These are phyloP conservation scores for Bothriochloa decipiens DNA, from an alignment of 176 grass and related monocot species.

Conservation along the genomic window DNA sequence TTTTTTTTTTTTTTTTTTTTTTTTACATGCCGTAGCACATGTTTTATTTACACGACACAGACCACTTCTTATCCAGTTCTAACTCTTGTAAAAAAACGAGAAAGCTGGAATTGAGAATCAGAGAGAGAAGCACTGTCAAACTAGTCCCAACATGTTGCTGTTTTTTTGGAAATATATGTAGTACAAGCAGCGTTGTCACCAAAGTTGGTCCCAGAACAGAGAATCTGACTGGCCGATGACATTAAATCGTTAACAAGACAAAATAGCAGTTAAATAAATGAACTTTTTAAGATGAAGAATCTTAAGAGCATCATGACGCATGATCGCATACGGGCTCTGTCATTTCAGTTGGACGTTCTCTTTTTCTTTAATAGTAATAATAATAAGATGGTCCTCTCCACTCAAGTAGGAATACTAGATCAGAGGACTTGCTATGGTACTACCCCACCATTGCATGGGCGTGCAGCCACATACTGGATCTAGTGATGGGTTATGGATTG, in stretches of 20 bases:
- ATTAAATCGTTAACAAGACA: slow-evolving; percentile 6
- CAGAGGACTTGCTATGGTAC: not conserved
- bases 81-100: not conserved
- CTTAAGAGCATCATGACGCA: not conserved
- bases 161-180: not conserved
- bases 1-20: too few relatives aligned
- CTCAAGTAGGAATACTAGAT: not conserved
- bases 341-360: slow-evolving; percentile 6
- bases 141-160: too few relatives aligned
- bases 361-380: not conserved
- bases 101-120: too few relatives aligned
- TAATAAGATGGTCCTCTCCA: not conserved
- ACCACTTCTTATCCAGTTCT: not conserved
- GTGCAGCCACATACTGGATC: not conserved
- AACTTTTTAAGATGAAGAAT: not conserved
- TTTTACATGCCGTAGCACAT: too few relatives aligned
- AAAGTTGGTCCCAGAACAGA: not conserved
- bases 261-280: not conserved
- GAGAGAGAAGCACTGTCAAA: too few relatives aligned
- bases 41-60: too few relatives aligned
- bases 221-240: slow-evolving; percentile 7
- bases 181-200: not conserved
- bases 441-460: slow-evolving; percentile 28
- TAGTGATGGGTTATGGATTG: slow-evolving; percentile 4
- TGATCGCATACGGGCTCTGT: not conserved